phyloP scores from a whole-genome alignment of 371 early-diverging fungal genomes.

The Batkoa obscura region DNA sequence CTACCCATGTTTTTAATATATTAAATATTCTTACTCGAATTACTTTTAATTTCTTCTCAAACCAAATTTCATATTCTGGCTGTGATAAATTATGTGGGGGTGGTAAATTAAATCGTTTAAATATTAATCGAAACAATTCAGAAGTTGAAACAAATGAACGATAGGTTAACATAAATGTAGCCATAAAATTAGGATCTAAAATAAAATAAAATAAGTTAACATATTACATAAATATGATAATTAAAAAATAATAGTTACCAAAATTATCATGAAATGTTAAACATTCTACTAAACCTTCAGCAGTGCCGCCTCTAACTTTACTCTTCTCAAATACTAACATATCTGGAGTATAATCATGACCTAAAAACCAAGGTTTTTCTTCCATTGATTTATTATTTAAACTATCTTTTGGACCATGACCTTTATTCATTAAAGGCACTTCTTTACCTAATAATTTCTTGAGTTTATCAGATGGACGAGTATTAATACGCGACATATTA shows the following conservation, averaged over 20 bases:
- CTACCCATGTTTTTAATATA: conserved; percentile 78
- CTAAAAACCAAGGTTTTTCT: conserved; percentile 42
- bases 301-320: conserved; percentile 69
- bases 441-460: conserved; percentile 20
- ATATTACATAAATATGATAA: background rate
- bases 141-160: conserved; percentile 60
- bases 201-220: conserved; percentile 7
- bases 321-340: conserved; percentile 68
- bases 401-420: conserved; percentile 7
- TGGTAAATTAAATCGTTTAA: conserved; percentile 45
- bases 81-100: conserved; percentile 47
- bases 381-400: conserved; percentile 8
- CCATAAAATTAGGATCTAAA: conserved; percentile 54
- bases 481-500: background rate
- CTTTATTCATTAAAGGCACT: conserved; percentile 5
- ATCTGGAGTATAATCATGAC: conserved; percentile 41
- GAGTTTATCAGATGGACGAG: conserved; percentile 13
- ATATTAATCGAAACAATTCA: conserved; percentile 46
- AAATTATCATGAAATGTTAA: conserved; percentile 58
- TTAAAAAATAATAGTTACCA: conserved; percentile 11
- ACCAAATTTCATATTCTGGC: conserved; percentile 55
- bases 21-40: conserved; percentile 76
- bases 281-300: conserved; percentile 64
- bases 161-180: conserved; percentile 74
- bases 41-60: conserved; percentile 62